Evolutionary conservation across 1,284 basidiomycete genomes (phyloP).

Genomic region (Microbotryum intermedium): DNA sequence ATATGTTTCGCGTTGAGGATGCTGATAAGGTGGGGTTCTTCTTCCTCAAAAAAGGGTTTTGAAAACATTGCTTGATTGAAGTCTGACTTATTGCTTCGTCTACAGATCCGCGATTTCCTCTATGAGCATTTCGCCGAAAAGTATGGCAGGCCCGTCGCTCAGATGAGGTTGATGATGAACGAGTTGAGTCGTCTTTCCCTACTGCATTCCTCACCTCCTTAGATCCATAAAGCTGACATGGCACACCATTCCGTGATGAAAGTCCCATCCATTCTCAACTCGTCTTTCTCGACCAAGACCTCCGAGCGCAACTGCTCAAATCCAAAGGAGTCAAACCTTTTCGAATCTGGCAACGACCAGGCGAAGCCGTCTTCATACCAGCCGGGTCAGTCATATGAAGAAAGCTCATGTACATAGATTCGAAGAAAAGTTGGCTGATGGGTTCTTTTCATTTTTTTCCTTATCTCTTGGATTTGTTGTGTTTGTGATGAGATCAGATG

Average conservation of each 20-base stretch:
- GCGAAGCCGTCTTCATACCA: constrained; percentile 92
- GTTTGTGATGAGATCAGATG: constrained; percentile 10
- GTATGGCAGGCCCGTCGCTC: constrained; percentile 6
- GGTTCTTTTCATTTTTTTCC: constrained; percentile 35
- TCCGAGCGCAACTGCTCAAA: constrained; percentile 61
- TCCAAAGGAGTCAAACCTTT: constrained; percentile 64
- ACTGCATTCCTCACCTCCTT: neutral
- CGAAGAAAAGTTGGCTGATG: constrained; percentile 28
- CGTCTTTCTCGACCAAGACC: constrained; percentile 66
- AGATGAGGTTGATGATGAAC: constrained; percentile 10
- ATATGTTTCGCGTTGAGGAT: constrained; percentile 76
- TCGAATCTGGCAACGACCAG: constrained; percentile 77
- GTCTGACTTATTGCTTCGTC: too few species aligned
- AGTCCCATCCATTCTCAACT: constrained; percentile 83
- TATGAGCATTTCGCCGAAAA: constrained; percentile 40
- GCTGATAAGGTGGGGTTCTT: constrained; percentile 47
- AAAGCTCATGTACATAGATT: too few species aligned
- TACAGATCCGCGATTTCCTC: constrained; percentile 63
- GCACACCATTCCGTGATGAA: constrained; percentile 11
- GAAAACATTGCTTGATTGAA: too few species aligned
- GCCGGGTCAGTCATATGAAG: constrained; percentile 75
- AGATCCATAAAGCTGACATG: neutral
- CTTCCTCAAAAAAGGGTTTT: constrained; percentile 5
- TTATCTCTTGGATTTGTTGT: constrained; percentile 1
- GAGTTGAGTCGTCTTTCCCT: constrained; percentile 15